A percentile compares a stretch with the other conserved stretches of the same genome.
phyloP scores from a whole-genome alignment of 805 yeast species.

The Myxozyma monticola region DNA sequence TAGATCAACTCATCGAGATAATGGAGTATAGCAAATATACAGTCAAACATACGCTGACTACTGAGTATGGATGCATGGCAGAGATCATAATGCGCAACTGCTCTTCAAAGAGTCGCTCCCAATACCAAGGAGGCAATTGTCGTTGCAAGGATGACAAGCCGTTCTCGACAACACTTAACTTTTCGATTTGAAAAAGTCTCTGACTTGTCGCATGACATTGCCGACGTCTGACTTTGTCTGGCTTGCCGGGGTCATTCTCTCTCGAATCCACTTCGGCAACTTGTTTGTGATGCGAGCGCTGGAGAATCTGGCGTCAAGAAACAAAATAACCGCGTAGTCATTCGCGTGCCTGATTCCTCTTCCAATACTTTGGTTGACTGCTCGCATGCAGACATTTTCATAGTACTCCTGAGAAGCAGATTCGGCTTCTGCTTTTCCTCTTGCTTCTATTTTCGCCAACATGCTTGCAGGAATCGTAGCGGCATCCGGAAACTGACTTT shows the following conservation, averaged over 20 bases:
- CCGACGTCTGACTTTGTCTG: neutral
- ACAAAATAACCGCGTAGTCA: conserved; percentile 75
- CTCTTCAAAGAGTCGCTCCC: too few species aligned
- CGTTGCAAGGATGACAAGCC: too few species aligned
- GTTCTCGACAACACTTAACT: too few species aligned
- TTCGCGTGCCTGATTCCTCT: conserved; percentile 81
- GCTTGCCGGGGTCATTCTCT: conserved; percentile 35
- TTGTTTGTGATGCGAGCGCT: conserved; percentile 52
- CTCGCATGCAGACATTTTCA: conserved; percentile 85
- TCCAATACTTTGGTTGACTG: conserved; percentile 90
- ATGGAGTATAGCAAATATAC: too few species aligned
- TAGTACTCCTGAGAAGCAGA: conserved; percentile 57
- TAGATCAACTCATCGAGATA: too few species aligned
- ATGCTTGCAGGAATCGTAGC: neutral
- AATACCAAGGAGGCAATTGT: too few species aligned
- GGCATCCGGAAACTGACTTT: neutral
- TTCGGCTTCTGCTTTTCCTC: conserved; percentile 46
- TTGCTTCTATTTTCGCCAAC: conserved; percentile 37
- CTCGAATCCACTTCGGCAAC: conserved; percentile 72
- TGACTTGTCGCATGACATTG: conserved; percentile 3
- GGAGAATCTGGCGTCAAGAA: conserved; percentile 66
- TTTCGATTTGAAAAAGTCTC: conserved; percentile 14
- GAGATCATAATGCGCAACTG: too few species aligned
- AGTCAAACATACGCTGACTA: too few species aligned
- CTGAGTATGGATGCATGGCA: too few species aligned